Percentiles rank a stretch among this genome's conserved stretches.
Evolutionary conservation across 108 stramenopile species (phyloP).

Genomic region (Cylindrotheca fusiformis): DNA sequence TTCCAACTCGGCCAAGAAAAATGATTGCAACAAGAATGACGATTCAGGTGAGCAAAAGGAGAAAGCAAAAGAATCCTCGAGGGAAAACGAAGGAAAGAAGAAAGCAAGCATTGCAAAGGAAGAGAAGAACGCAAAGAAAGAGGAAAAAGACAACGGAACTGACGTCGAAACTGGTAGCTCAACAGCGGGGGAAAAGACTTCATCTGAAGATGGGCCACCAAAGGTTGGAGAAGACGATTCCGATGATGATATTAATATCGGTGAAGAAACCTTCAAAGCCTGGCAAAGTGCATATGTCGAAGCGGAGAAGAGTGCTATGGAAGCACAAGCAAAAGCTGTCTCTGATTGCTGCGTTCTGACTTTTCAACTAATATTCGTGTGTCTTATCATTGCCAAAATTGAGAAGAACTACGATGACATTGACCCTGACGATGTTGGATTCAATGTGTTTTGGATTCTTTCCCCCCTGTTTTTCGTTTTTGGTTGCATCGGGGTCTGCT

Average conservation of each 20-base stretch:
- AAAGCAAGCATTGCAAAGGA: conserved; percentile 5
- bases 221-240: conserved; percentile 1
- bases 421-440: conserved; percentile 46
- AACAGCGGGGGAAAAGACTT: neutral
- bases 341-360: conserved; percentile 41
- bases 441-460: conserved; percentile 75
- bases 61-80: conserved; percentile 1
- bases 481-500: conserved; percentile 58
- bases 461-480: conserved; percentile 71
- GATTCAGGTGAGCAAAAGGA: conserved; percentile 9
- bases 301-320: conserved; percentile 57
- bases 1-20: neutral
- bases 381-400: conserved; percentile 68
- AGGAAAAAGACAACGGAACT: neutral
- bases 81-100: conserved; percentile 2
- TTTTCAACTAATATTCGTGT: conserved; percentile 56
- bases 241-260: conserved; percentile 53
- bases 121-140: conserved; percentile 12
- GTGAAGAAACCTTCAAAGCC: conserved; percentile 66
- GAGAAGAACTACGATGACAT: conserved; percentile 44
- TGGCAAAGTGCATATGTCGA: conserved; percentile 66
- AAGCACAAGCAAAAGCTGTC: conserved; percentile 57
- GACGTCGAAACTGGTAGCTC: neutral
- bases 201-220: neutral
- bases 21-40: neutral